phyloP scores from a whole-genome alignment of 345 rosid genomes.

The Eucalyptus sideroxylon region DNA sequence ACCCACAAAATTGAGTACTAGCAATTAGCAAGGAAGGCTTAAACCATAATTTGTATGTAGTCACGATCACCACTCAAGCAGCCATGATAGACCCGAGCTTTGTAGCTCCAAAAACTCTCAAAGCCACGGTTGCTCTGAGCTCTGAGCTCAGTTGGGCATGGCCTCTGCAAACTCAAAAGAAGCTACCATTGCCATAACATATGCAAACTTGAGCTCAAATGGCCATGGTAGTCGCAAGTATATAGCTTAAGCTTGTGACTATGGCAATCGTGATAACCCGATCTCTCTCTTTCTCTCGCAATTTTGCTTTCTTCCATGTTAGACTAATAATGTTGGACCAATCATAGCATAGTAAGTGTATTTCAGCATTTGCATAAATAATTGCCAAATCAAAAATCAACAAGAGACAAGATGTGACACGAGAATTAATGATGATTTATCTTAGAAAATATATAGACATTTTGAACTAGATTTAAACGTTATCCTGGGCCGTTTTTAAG shows the following conservation, averaged over 20 bases:
- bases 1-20: too few relatives aligned
- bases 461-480: background rate
- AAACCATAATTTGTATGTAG: too few relatives aligned
- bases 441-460: too few relatives aligned
- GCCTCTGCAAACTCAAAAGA: fast-evolving
- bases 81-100: too few relatives aligned
- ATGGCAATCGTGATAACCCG: background rate
- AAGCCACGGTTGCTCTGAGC: too few relatives aligned
- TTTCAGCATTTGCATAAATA: too few relatives aligned
- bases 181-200: background rate
- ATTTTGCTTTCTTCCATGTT: too few relatives aligned
- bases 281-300: background rate
- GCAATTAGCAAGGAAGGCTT: too few relatives aligned
- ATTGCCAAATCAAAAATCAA: fast-evolving
- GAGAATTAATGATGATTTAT: fast-evolving
- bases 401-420: fast-evolving
- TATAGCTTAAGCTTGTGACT: background rate
- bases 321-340: background rate
- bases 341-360: background rate
- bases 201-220: background rate
- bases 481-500: background rate
- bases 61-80: too few relatives aligned
- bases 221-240: fast-evolving
- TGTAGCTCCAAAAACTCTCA: too few relatives aligned
- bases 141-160: fast-evolving